phyloP scores from a whole-genome alignment of 1,139 yeast genomes.

The Yamadazyma siamensis region DNA sequence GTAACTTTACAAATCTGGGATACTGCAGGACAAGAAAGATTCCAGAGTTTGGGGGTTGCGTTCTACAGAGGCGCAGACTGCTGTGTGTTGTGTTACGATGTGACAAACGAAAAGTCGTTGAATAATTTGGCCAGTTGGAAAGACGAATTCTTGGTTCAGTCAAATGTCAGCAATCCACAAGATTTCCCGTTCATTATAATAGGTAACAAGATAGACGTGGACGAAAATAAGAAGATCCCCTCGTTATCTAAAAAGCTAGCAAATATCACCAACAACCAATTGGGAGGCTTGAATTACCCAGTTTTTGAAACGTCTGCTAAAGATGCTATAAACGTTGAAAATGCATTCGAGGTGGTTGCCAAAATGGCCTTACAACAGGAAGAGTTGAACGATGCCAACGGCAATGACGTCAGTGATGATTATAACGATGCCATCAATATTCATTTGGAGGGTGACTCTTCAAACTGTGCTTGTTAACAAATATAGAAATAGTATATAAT shows the following conservation, averaged over 20 bases:
- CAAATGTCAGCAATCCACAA: slow-evolving; percentile 89
- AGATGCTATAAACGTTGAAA: slow-evolving; percentile 89
- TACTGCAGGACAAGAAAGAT: slow-evolving; percentile 98
- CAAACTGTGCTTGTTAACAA: slow-evolving; percentile 70
- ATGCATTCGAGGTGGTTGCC: slow-evolving; percentile 94
- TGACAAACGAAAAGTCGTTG: slow-evolving; percentile 87
- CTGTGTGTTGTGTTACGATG: slow-evolving; percentile 93
- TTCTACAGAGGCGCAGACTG: slow-evolving; percentile 98
- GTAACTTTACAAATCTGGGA: slow-evolving; percentile 95
- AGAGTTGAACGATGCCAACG: slow-evolving; percentile 82
- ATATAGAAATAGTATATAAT: background rate
- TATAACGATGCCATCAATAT: slow-evolving; percentile 95
- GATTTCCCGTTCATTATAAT: slow-evolving; percentile 92
- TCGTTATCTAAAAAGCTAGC: slow-evolving; percentile 77
- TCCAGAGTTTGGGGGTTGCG: slow-evolving; percentile 95
- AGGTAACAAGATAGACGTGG: slow-evolving; percentile 94
- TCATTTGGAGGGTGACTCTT: slow-evolving; percentile 78
- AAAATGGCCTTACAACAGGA: slow-evolving; percentile 91
- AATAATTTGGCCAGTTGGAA: slow-evolving; percentile 90
- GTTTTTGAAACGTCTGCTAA: slow-evolving; percentile 93
- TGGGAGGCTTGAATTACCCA: slow-evolving; percentile 79
- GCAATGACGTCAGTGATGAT: slow-evolving; percentile 69
- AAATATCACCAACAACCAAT: slow-evolving; percentile 71
- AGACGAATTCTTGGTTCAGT: slow-evolving; percentile 91
- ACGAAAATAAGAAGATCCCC: slow-evolving; percentile 83